phyloP scores from a whole-genome alignment of 2,329 filamentous ascomycete species.

The Pseudopyricularia cyperi region DNA sequence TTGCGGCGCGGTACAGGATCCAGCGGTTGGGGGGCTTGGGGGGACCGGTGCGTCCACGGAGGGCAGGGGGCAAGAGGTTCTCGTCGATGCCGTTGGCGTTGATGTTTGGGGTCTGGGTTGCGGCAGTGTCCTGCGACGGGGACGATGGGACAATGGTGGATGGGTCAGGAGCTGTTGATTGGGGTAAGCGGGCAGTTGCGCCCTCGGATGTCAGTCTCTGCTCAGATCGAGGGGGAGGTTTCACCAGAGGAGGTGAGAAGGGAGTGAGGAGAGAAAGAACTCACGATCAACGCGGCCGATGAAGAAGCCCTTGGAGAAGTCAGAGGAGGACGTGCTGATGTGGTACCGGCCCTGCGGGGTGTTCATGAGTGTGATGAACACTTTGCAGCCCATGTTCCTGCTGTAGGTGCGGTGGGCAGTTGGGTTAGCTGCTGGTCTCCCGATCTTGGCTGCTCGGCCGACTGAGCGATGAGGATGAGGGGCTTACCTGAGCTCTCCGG shows the following conservation, averaged over 20 bases:
- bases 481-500: not conserved
- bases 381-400: not conserved
- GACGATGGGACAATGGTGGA: not conserved
- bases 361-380: not conserved
- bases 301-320: not conserved
- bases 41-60: not conserved
- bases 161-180: not conserved
- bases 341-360: not conserved
- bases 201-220: not conserved
- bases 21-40: not conserved
- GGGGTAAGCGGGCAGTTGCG: not conserved
- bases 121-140: not conserved
- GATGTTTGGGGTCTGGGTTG: not conserved
- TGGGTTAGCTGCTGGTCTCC: not conserved
- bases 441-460: not conserved
- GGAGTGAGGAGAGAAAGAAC: not conserved
- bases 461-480: not conserved
- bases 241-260: not conserved
- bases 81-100: not conserved
- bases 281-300: not conserved
- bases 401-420: not conserved
- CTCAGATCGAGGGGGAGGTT: not conserved
- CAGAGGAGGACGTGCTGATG: not conserved
- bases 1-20: not conserved
- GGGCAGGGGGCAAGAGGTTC: not conserved